Base-by-base conservation (phyloP, 768 basidiomycete genomes). In the Holtermanniella nyarrowii region DNA sequence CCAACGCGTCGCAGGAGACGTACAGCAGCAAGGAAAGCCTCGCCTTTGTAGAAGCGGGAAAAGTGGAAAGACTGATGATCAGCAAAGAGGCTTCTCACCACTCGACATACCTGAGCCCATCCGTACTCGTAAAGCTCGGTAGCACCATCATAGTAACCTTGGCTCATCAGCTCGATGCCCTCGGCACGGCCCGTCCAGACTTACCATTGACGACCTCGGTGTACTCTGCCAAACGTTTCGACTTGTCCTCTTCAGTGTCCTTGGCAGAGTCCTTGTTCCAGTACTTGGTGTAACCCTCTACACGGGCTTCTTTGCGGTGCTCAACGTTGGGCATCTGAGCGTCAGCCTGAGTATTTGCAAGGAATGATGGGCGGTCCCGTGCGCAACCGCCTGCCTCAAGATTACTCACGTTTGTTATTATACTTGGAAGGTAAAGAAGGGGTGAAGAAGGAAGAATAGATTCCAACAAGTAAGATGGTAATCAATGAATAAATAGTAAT, bases 81-180 rank as follows among this genome's bases (percentile, higher is more conserved):
- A 62, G 50, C 24, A 42, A 10, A 13, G 5, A 14, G 18, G 40
- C 23, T 2, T 23, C 13, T 18, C n/a, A 12, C 13, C 18, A 2
- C 5, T 26, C 21, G 20, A 40, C 20, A 18, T 23, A 20, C 48
- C 53, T 47, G 26, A 58, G 58, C 60, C 66, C 61, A 63, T 48
- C 86, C 90, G 63, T 86, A 95, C 71, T 96, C 91, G 75, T 96
- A 95, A 53, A 96, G 76, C 67, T 88, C 82, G 3, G 93, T 97
- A 5, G 88, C 89, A 60, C 88, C 93, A 69, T 99, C 91, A 60
- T 96, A 99, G 75, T 93, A 96, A 41, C 89, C 89, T 88, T 46
- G 3, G 14, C 3, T 20, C 46, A 46, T 44, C 47, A 53, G 43
- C 49, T 4, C 43, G 13, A 31, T 22, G 24, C 21, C 16, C 12